A percentile compares a stretch with the other conserved stretches of the same genome.
These are phyloP conservation scores for Mangifera indica DNA, from an alignment of 345 rosid species.

Conservation along the genomic window DNA sequence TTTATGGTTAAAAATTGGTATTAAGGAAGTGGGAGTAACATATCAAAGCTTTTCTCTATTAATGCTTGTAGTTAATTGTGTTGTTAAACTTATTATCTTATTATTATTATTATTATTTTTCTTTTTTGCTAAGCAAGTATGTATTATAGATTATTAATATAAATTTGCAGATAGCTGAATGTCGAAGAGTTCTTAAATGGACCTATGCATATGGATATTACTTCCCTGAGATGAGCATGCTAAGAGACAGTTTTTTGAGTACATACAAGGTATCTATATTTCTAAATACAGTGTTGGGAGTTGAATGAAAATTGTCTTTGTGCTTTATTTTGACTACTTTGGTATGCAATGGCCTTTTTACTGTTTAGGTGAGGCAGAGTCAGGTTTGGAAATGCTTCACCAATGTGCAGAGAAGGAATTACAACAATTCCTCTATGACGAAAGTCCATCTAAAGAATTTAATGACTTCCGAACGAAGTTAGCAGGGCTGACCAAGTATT, in stretches of 20 bases:
- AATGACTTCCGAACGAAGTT: conserved; percentile 88
- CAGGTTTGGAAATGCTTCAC: conserved; percentile 95
- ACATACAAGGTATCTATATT: conserved; percentile 73
- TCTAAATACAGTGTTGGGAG: not conserved
- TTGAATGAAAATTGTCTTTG: not conserved
- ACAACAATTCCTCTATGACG: conserved; percentile 51
- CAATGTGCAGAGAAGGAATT: conserved; percentile 96
- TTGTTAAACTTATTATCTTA: not conserved
- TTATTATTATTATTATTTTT: too few species aligned
- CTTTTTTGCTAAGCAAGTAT: too few species aligned
- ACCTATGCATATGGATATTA: conserved; percentile 97
- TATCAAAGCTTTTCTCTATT: not conserved
- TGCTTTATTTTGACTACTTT: not conserved
- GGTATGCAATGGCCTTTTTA: conserved; percentile 8
- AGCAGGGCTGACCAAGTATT: conserved; percentile 87
- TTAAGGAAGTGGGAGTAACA: not conserved
- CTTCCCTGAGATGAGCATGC: conserved; percentile 81
- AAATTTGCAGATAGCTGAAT: conserved; percentile 78
- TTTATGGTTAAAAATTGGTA: not conserved
- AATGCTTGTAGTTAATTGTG: not conserved
- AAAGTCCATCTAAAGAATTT: conserved; percentile 60
- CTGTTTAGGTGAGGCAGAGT: conserved; percentile 89
- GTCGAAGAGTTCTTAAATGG: conserved; percentile 97
- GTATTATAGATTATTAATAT: not conserved
- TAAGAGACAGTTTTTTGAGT: conserved; percentile 88